Evolutionary conservation across 768 basidiomycete genomes (phyloP).

Genomic region (Termitomyces titanicus): DNA sequence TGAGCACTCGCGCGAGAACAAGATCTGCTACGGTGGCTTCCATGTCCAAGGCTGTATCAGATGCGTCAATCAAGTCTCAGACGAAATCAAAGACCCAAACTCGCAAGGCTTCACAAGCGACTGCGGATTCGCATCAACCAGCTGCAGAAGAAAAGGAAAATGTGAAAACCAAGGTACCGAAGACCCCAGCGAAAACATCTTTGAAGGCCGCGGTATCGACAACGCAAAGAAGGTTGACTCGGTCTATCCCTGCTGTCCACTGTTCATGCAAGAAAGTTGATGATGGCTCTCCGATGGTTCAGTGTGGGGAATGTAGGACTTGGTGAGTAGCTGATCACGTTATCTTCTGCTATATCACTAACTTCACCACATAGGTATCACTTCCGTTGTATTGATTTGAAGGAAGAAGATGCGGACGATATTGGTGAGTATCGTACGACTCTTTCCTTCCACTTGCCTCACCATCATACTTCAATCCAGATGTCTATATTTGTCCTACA

Average conservation of each 20-base stretch:
- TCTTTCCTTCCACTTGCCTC: neutral
- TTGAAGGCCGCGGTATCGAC: conserved; percentile 2
- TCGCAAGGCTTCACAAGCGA: conserved; percentile 11
- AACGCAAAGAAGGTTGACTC: conserved; percentile 2
- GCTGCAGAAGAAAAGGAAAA: conserved; percentile 30
- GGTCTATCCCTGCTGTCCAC: conserved; percentile 25
- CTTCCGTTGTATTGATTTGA: conserved; percentile 70
- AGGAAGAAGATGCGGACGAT: conserved; percentile 64
- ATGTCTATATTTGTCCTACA: conserved; percentile 50
- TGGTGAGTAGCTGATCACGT: conserved; percentile 41
- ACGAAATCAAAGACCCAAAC: conserved; percentile 13
- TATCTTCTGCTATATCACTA: conserved; percentile 5
- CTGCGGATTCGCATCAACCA: conserved; percentile 13
- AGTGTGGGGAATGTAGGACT: conserved; percentile 65
- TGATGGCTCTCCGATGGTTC: conserved; percentile 81
- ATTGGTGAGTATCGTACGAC: conserved; percentile 55
- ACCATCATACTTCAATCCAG: conserved; percentile 29
- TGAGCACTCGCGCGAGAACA: conserved; percentile 46
- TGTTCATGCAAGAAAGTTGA: conserved; percentile 70
- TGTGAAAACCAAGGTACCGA: conserved; percentile 14
- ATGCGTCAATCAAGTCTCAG: conserved; percentile 11
- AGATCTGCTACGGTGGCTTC: conserved; percentile 28
- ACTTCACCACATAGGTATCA: conserved; percentile 59
- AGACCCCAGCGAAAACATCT: conserved; percentile 12
- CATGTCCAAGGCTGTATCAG: conserved; percentile 11